Evolutionary conservation across 176 grass and related monocot genomes (phyloP), one percentile per base, ranked within the genome.

Genomic region (Themeda triandra): DNA sequence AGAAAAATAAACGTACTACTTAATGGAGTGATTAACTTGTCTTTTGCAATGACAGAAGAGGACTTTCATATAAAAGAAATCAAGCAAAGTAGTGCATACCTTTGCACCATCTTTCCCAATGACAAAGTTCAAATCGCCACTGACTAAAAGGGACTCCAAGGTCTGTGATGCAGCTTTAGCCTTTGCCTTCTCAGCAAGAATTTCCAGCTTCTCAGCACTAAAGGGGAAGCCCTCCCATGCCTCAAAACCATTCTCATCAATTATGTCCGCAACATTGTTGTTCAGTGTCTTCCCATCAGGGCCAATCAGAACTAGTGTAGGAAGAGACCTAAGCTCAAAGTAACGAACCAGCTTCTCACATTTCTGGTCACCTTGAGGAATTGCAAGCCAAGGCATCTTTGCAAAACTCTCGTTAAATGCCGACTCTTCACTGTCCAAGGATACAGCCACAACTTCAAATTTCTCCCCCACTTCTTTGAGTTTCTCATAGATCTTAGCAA

Each of bases 171-270:
- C 96, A 75, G 66, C 83, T 85, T 82, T 95, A 71, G 76, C 89
- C 81, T 82, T 95, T 25, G 82, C 89, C 44, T 82, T 92, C 77
- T 93, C 88, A 41, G 81, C 86, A 67, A 98, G 84, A 80, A 80
- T 53, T 83, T 65, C 89, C 79, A 98, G 66, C 80, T 95, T 98
- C 73, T 93, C 89, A 40, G 83, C 73, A 83, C 53, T 85, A 28
- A 92, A 98, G 14, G 96, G 96, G 42, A 94, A 97, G 27, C 89
- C 87, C 84, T 97, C 88, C 85, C 85, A 92, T 73, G 93, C 89
- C 18, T 92, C 96, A 28, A 73, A 73, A 75, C 91, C 93, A 56
- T 95, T 83, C 58, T 95, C 89, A 30, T 90, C 85, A 69, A 95
- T 85, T 80, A 94, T 85, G n/a, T 90, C 91, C 18, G 82, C 90